These are phyloP conservation scores for Fragosphaeria purpurea DNA, from an alignment of 2,329 filamentous ascomycete species.

Conservation along the genomic window DNA sequence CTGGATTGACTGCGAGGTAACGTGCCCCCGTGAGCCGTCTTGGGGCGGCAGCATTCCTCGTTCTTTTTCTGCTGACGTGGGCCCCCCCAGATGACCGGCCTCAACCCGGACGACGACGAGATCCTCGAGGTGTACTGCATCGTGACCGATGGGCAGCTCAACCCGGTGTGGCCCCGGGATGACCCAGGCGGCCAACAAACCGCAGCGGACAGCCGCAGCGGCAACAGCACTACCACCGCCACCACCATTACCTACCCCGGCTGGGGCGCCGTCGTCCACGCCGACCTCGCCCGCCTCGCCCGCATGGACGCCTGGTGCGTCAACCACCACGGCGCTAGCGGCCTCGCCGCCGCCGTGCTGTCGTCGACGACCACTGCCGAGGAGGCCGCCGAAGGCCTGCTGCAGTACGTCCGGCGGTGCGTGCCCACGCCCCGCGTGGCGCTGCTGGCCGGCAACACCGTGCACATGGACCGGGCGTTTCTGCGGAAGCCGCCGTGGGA, in stretches of 20 bases:
- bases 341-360: slow-evolving; percentile 67
- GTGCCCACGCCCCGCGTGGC: slow-evolving; percentile 58
- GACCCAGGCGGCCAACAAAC: neutral
- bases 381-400: slow-evolving; percentile 60
- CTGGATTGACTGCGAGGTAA: slow-evolving; percentile 14
- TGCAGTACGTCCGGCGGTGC: slow-evolving; percentile 66
- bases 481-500: slow-evolving; percentile 65
- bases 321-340: slow-evolving; percentile 66
- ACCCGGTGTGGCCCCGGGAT: slow-evolving; percentile 1
- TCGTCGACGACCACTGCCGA: slow-evolving; percentile 62
- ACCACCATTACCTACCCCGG: slow-evolving; percentile 55
- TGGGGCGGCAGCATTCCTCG: neutral
- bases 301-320: slow-evolving; percentile 87
- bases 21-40: neutral
- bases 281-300: slow-evolving; percentile 58
- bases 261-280: slow-evolving; percentile 73
- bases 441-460: slow-evolving; percentile 81
- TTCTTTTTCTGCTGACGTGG: neutral
- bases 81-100: slow-evolving; percentile 70
- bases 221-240: slow-evolving; percentile 34
- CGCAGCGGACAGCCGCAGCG: neutral
- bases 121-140: slow-evolving; percentile 91
- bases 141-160: slow-evolving; percentile 70
- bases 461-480: slow-evolving; percentile 83
- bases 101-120: slow-evolving; percentile 66